Evolutionary conservation across 148 eudicot species (phyloP).

Genomic region (Heliosperma pusillum): DNA sequence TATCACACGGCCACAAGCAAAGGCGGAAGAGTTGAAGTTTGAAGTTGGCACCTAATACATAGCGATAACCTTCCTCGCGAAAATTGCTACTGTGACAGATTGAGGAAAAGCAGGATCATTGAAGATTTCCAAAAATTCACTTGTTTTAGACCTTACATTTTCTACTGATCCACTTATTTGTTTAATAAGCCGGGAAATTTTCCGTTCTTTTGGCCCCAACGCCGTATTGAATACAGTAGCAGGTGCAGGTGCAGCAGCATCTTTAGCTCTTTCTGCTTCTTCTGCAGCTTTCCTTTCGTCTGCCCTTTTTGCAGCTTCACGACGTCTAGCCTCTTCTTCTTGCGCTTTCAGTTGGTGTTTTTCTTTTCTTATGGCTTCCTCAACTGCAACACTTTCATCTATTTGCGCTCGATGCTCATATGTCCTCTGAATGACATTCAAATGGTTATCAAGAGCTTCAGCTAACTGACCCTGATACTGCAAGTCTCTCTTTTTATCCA

Average conservation of each 20-base stretch:
- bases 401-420: slow-evolving; percentile 77
- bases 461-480: slow-evolving; percentile 80
- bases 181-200: slow-evolving; percentile 52
- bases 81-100: slow-evolving; percentile 50
- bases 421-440: slow-evolving; percentile 79
- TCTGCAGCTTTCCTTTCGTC: slow-evolving; percentile 51
- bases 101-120: slow-evolving; percentile 59
- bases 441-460: slow-evolving; percentile 89
- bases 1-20: slow-evolving; percentile 63
- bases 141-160: slow-evolving; percentile 60
- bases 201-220: slow-evolving; percentile 38
- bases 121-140: slow-evolving; percentile 46
- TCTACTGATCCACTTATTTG: slow-evolving; percentile 52
- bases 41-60: slow-evolving; percentile 32
- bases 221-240: slow-evolving; percentile 46
- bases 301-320: slow-evolving; percentile 54
- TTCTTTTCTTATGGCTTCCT: slow-evolving; percentile 82
- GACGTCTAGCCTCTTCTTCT: slow-evolving; percentile 78
- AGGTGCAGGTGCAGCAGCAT: slow-evolving; percentile 44
- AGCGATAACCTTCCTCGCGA: slow-evolving; percentile 65
- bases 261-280: slow-evolving; percentile 76
- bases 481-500: slow-evolving; percentile 69
- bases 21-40: slow-evolving; percentile 35
- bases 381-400: slow-evolving; percentile 87
- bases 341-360: slow-evolving; percentile 62